These are phyloP conservation scores for Avicennia marina DNA, from an alignment of 257 asterid species.

Conservation along the genomic window DNA sequence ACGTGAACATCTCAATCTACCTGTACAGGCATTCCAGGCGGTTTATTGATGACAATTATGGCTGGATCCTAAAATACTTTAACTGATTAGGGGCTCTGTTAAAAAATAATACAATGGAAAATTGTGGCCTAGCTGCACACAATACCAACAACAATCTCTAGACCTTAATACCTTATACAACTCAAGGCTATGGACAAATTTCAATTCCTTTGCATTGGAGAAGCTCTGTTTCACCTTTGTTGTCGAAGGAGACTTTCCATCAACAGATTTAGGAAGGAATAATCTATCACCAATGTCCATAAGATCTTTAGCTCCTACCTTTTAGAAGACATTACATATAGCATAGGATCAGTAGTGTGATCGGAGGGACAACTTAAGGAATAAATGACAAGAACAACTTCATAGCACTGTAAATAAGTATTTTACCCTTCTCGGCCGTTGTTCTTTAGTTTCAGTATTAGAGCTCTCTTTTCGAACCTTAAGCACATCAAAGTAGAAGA, in stretches of 20 bases:
- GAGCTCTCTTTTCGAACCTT: slow-evolving; percentile 65
- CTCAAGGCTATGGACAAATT: slow-evolving; percentile 57
- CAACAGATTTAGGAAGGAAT: slow-evolving; percentile 71
- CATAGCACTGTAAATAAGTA: neutral
- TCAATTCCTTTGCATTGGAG: slow-evolving; percentile 43
- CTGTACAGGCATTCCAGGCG: slow-evolving; percentile 96
- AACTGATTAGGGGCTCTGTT: slow-evolving; percentile 15
- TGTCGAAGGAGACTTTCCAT: slow-evolving; percentile 34
- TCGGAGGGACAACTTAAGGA: neutral
- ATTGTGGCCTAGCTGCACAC: neutral
- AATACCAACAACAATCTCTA: slow-evolving; percentile 2
- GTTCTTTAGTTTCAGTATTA: slow-evolving; percentile 28
- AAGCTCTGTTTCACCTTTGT: slow-evolving; percentile 24
- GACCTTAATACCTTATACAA: slow-evolving; percentile 53
- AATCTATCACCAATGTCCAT: slow-evolving; percentile 65
- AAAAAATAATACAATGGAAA: too few relatives aligned
- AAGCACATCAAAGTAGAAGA: slow-evolving; percentile 11
- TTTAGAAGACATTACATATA: slow-evolving; percentile 15
- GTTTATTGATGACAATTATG: slow-evolving; percentile 77
- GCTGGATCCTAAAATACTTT: slow-evolving; percentile 54
- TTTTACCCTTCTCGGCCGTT: slow-evolving; percentile 57
- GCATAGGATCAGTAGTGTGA: neutral
- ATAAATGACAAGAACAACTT: neutral
- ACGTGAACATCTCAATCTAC: slow-evolving; percentile 24
- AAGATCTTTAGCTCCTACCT: slow-evolving; percentile 79